Base-by-base conservation (phyloP, 2,329 filamentous ascomycete genomes). In the Aspergillus luchuensis region DNA sequence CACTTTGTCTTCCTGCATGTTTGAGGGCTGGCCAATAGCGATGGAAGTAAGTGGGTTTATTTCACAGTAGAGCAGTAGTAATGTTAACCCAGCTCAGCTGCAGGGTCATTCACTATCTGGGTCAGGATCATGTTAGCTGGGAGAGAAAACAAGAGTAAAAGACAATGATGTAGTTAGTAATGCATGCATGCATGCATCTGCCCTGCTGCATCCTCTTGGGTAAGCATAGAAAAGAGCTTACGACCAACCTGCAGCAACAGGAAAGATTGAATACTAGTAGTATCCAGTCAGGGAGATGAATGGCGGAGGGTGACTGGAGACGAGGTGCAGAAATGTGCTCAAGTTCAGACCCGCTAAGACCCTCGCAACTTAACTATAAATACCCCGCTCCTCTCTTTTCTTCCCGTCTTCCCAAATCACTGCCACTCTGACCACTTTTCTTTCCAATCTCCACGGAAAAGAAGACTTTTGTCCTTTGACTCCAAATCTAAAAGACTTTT, bases 281-380 rank as follows among this genome's bases (percentile, higher is more conserved):
- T 15, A 28, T 28, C 45, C 45, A 48, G 11, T 28, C 45, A 48
- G 45, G 10, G 23, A 15, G 11, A 10, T 33, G 47, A 28, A 19
- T 36, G 33, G 33, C 33, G 33, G 28, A 23, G 19, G n/a, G 25
- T 17, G 25, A 50, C 25, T 50, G 47, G 47, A 30, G 47, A 33
- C 25, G 17, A 55, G 47, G 56, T 66, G 61, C 70, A 70, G 66
- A 68, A 69, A 70, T 71, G 55, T 66, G 64, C 71, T 69, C 68
- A 67, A 8, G 33, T 59, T 50, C 2, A 15, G 48, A 21, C 30
- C 47, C 36, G 49, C 53, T 45, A 17, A n/a, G 41, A 33, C 19
- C 33, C n/a, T 36, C 39, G 53, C 41, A 55, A 17, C 61, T 70
- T 19, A 45, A 17, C 61, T 70, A 71, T 70, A 71, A 70, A 60